Percentiles rank a stretch among this genome's conserved stretches.
Evolutionary conservation across 2,329 filamentous ascomycete genomes (phyloP).

Genomic region (Grosmannia serpens): DNA sequence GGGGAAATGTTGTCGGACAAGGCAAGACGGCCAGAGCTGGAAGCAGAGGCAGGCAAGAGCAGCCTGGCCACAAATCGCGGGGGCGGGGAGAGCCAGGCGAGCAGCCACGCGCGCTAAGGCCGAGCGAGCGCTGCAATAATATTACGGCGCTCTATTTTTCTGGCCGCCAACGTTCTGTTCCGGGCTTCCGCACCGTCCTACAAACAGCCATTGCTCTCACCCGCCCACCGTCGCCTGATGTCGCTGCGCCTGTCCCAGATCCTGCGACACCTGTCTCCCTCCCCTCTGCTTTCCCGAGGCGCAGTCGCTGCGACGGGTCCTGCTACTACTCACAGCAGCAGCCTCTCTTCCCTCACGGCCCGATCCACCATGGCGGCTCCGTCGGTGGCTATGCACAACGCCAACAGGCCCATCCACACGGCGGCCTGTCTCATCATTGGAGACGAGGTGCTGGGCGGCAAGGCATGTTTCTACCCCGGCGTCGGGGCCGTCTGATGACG

Average conservation of each 20-base stretch:
- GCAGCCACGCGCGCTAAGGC: neutral
- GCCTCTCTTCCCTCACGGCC: neutral
- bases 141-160: neutral
- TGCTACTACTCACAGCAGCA: neutral
- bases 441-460: constrained; percentile 92
- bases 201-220: neutral
- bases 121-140: neutral
- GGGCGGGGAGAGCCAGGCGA: neutral
- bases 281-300: neutral
- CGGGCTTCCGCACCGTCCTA: neutral
- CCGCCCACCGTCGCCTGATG: constrained; percentile 3
- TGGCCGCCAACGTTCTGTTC: no score
- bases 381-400: constrained; percentile 6
- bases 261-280: constrained; percentile 7
- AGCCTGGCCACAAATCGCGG: neutral
- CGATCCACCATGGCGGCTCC: constrained; percentile 7
- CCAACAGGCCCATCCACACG: constrained; percentile 57
- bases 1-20: neutral
- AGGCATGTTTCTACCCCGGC: constrained; percentile 42
- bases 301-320: neutral
- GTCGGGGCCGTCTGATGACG: neutral
- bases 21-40: neutral
- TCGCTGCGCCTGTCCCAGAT: constrained; percentile 9
- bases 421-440: constrained; percentile 91
- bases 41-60: neutral